A percentile compares a stretch with the other conserved stretches of the same genome.
These are phyloP conservation scores for Lepraria neglecta DNA, from an alignment of 495 filamentous ascomycete species.

Conservation along the genomic window DNA sequence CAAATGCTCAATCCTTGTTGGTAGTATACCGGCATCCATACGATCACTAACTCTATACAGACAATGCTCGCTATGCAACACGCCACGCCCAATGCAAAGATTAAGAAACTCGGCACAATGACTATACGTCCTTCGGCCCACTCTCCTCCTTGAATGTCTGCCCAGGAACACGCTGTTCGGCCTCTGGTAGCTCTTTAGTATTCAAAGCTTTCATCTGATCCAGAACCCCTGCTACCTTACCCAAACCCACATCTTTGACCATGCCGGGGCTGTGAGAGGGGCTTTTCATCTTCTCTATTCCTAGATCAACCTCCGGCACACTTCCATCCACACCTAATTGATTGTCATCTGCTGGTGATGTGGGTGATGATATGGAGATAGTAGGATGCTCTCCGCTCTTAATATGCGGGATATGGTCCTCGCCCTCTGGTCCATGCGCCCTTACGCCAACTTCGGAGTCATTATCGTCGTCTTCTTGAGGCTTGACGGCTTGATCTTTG, in stretches of 20 bases:
- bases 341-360: background rate
- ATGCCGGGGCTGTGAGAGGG: constrained; percentile 1
- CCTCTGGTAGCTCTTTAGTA: background rate
- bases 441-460: constrained; percentile 31
- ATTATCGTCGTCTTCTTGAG: constrained; percentile 28
- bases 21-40: too few relatives aligned
- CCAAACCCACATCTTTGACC: background rate
- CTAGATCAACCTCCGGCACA: constrained; percentile 1
- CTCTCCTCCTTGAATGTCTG: background rate
- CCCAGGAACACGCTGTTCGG: background rate
- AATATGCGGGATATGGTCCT: constrained; percentile 27
- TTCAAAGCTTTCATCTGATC: background rate
- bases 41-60: background rate
- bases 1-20: too few relatives aligned
- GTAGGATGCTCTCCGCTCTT: background rate
- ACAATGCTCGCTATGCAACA: background rate
- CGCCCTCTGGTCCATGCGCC: constrained; percentile 30
- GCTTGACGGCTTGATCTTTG: constrained; percentile 48
- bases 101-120: too few relatives aligned
- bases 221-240: background rate
- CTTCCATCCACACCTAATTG: background rate
- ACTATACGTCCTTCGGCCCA: background rate
- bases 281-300: constrained; percentile 14
- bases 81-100: background rate
- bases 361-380: background rate